Conservation (phyloP, 257 asterid species). For the Apocynum venetum region DNA sequence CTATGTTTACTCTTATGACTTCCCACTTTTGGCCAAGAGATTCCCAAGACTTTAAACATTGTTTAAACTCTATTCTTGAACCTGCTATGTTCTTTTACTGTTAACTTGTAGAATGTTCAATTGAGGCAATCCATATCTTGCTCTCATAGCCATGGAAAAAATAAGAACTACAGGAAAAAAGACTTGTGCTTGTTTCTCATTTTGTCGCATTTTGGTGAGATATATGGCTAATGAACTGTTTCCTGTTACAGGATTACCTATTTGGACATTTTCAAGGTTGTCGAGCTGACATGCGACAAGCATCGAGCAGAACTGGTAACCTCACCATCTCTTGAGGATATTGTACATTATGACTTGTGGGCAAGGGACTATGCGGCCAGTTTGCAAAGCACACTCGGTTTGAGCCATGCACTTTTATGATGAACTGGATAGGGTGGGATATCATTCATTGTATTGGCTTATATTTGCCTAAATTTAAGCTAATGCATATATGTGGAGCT, state of each 20-base stretch:
- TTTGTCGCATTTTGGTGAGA: neutral
- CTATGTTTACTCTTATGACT: neutral
- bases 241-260: conserved; percentile 65
- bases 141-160: no score
- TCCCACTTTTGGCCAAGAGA: neutral
- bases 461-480: conserved; percentile 2
- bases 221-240: neutral
- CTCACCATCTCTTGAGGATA: conserved; percentile 79
- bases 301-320: conserved; percentile 63
- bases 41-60: neutral
- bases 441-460: neutral
- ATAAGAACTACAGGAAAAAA: neutral
- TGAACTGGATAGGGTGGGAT: conserved; percentile 11
- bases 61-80: neutral
- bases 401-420: conserved; percentile 60
- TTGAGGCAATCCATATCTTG: no score
- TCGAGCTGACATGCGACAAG: conserved; percentile 82
- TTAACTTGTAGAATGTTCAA: neutral
- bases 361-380: conserved; percentile 79
- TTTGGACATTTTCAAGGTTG: conserved; percentile 86
- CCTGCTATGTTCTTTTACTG: neutral
- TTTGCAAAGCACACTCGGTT: conserved; percentile 41
- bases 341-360: conserved; percentile 90
- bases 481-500: neutral
- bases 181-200: neutral